These are phyloP conservation scores for Antitrichia curtipendula DNA, from an alignment of 225 moss, liverwort and hornwort species.

Conservation along the genomic window DNA sequence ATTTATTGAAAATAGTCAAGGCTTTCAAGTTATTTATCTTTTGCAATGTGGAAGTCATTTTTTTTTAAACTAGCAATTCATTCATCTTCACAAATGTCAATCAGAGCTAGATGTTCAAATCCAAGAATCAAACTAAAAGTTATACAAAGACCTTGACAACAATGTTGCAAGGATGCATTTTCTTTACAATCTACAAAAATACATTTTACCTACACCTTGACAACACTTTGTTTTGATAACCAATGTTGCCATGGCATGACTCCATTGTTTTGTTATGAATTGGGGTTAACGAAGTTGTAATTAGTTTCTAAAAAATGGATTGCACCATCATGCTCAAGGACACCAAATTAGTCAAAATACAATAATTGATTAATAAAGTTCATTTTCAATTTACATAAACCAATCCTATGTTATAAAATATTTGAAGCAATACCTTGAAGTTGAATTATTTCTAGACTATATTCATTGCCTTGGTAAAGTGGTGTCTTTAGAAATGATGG, in stretches of 20 bases:
- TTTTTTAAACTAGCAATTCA: accelerated
- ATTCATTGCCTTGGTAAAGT: background rate
- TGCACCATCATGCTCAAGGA: background rate
- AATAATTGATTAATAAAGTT: background rate
- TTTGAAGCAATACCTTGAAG: too few species aligned
- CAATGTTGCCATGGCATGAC: background rate
- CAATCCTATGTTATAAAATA: background rate
- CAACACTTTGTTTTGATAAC: background rate
- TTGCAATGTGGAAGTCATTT: background rate
- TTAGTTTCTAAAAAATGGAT: background rate
- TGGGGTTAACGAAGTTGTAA: background rate
- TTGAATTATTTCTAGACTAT: too few species aligned
- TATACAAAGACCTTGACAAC: background rate
- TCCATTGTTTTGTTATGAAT: accelerated
- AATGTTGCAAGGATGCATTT: background rate
- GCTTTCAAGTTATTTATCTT: background rate
- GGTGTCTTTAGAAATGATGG: too few species aligned
- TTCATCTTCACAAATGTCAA: background rate
- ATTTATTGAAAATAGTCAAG: background rate
- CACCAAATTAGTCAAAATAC: background rate
- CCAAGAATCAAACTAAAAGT: background rate
- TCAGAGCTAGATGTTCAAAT: background rate
- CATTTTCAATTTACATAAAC: background rate
- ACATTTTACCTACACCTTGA: background rate
- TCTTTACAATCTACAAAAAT: background rate